These are phyloP conservation scores for Pseudogymnoascus sp. DNA, from an alignment of 2,329 filamentous ascomycete species.

Conservation along the genomic window DNA sequence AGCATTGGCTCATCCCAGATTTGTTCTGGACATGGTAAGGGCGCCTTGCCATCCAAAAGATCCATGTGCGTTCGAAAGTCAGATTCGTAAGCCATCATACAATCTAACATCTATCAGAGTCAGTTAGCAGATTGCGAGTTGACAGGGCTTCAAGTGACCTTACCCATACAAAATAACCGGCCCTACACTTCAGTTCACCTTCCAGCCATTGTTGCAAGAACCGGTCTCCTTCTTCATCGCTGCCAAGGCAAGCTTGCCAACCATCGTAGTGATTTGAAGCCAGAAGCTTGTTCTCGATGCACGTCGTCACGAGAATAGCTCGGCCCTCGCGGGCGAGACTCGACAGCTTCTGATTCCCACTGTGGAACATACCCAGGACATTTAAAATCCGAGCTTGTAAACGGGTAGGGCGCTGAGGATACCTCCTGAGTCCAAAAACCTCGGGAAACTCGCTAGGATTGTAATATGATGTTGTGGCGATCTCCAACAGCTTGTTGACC, in stretches of 20 bases:
- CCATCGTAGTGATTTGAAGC: conserved; percentile 1
- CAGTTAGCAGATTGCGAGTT: not conserved
- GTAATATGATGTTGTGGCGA: conserved; percentile 1
- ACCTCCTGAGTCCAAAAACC: conserved; percentile 4
- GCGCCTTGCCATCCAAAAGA: conserved; percentile 9
- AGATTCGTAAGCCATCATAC: conserved; percentile 10
- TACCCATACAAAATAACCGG: conserved; percentile 11
- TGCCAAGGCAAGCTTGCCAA: not conserved
- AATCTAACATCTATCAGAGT: conserved; percentile 5
- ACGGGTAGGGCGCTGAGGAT: conserved; percentile 4
- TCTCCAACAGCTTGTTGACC: conserved; percentile 5
- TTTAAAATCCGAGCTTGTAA: conserved; percentile 9
- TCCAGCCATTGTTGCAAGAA: conserved; percentile 9
- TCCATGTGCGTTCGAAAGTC: conserved; percentile 11
- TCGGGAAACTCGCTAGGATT: not conserved
- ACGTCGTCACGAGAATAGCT: conserved; percentile 8
- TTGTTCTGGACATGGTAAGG: conserved; percentile 10
- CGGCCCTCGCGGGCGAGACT: not conserved
- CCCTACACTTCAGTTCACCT: conserved; percentile 9
- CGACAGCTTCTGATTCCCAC: conserved; percentile 2
- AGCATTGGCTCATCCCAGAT: conserved; percentile 8
- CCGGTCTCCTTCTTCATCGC: not conserved
- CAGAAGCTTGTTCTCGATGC: conserved; percentile 9
- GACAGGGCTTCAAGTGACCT: not conserved
- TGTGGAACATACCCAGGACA: conserved; percentile 9